Percentiles rank a stretch among this genome's conserved stretches.
These are phyloP conservation scores for Apiospora sp. DNA, from an alignment of 2,329 filamentous ascomycete species.

Conservation along the genomic window DNA sequence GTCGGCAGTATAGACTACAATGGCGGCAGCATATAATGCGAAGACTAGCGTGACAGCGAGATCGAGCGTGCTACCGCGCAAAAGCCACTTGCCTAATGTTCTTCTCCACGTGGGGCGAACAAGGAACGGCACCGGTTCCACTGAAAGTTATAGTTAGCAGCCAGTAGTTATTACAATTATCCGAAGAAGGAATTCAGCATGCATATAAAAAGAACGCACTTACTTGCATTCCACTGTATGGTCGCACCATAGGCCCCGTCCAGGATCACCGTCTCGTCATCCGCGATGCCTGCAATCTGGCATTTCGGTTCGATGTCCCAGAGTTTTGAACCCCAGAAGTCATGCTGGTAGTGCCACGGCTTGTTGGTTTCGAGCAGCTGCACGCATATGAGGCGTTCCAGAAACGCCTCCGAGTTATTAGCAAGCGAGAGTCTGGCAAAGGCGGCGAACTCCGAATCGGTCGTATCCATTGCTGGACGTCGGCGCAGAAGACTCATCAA, in stretches of 20 bases:
- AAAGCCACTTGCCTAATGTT: slow-evolving; percentile 24
- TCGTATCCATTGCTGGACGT: slow-evolving; percentile 46
- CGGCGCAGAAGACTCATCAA: slow-evolving; percentile 54
- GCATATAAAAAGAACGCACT: neutral
- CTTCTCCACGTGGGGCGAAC: slow-evolving; percentile 24
- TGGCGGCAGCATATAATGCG: neutral
- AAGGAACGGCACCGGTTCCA: slow-evolving; percentile 29
- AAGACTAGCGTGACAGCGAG: slow-evolving; percentile 21
- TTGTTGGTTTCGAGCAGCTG: slow-evolving; percentile 42
- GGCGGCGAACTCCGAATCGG: slow-evolving; percentile 54
- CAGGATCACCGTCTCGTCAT: slow-evolving; percentile 52
- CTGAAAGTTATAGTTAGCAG: neutral
- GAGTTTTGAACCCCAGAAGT: slow-evolving; percentile 50
- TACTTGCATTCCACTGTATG: slow-evolving; percentile 49
- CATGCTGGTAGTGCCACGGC: slow-evolving; percentile 50
- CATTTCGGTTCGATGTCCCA: slow-evolving; percentile 53
- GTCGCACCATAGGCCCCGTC: slow-evolving; percentile 43
- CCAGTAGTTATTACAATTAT: neutral
- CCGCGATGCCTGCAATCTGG: slow-evolving; percentile 49
- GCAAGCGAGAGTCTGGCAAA: slow-evolving; percentile 55
- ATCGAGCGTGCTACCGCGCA: slow-evolving; percentile 26
- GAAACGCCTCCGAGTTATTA: slow-evolving; percentile 53
- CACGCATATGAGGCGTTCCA: slow-evolving; percentile 55
- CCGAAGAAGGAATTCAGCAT: no score
- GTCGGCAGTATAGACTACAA: no score